These are phyloP conservation scores for Trametes hirsuta DNA, from an alignment of 1,284 basidiomycete genomes.

Conservation along the genomic window DNA sequence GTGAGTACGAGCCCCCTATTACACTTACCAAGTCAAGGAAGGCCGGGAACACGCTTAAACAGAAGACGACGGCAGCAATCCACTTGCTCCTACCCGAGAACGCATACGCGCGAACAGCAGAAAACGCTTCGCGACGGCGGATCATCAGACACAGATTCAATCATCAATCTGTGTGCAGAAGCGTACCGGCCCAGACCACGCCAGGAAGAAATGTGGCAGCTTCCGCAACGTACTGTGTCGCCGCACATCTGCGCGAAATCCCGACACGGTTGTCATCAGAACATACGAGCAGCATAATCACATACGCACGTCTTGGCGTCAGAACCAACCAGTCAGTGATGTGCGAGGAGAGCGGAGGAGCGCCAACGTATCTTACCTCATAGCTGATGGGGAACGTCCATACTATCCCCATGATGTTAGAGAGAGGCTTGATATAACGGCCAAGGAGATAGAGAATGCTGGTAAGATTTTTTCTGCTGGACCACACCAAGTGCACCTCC, in stretches of 20 bases:
- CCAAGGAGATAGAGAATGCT: constrained; percentile 5
- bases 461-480: background rate
- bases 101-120: background rate
- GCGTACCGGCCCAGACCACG: background rate
- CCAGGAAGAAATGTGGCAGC: background rate
- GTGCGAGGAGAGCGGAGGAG: no score
- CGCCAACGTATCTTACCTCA: background rate
- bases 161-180: background rate
- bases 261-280: no score
- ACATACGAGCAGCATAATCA: background rate
- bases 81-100: background rate
- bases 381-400: background rate
- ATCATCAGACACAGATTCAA: no score
- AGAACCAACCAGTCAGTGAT: background rate
- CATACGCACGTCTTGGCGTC: background rate
- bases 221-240: background rate
- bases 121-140: background rate
- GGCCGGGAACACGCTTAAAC: background rate
- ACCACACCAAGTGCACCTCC: constrained; percentile 1
- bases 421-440: background rate
- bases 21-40: no score
- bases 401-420: background rate
- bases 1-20: no score
- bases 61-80: background rate
- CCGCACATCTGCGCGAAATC: background rate